Evolutionary conservation across 768 basidiomycete species (phyloP).

Genomic region (Lanmaoa pseudosensibilis): DNA sequence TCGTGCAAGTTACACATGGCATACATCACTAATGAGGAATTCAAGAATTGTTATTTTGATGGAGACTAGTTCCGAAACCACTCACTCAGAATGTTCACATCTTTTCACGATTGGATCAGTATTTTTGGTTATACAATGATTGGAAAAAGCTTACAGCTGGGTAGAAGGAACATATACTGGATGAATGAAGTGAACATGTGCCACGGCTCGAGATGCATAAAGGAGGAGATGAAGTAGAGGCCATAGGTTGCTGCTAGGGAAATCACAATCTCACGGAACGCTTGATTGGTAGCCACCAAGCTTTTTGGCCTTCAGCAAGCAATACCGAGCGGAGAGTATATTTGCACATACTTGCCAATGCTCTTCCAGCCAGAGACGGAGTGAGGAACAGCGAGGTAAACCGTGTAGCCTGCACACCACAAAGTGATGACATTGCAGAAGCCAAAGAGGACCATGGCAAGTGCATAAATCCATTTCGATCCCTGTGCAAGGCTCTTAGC

Average conservation of each 20-base stretch:
- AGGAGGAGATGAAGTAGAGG: conserved; percentile 80
- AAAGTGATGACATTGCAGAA: conserved; percentile 75
- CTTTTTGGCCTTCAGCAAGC: conserved; percentile 38
- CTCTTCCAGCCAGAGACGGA: conserved; percentile 73
- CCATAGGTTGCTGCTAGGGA: conserved; percentile 77
- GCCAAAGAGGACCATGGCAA: conserved; percentile 77
- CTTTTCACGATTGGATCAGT: conserved; percentile 31
- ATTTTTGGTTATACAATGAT: not conserved
- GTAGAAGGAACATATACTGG: conserved; percentile 90
- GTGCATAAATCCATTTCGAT: conserved; percentile 80
- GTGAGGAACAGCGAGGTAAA: conserved; percentile 82
- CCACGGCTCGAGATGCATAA: conserved; percentile 94
- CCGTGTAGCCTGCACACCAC: conserved; percentile 90
- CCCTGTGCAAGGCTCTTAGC: conserved; percentile 44
- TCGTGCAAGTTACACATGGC: conserved; percentile 93
- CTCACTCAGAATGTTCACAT: conserved; percentile 79
- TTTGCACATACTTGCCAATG: conserved; percentile 57
- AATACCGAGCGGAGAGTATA: not conserved
- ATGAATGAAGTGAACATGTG: conserved; percentile 94
- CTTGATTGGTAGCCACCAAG: conserved; percentile 60
- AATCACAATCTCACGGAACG: conserved; percentile 82
- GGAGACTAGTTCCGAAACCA: not conserved
- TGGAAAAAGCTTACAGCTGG: conserved; percentile 51
- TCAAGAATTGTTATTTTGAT: not conserved
- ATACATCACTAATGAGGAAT: conserved; percentile 68